Base-by-base conservation (phyloP, 371 early-diverging fungal genomes). In the Apophysomyces elegans region DNA sequence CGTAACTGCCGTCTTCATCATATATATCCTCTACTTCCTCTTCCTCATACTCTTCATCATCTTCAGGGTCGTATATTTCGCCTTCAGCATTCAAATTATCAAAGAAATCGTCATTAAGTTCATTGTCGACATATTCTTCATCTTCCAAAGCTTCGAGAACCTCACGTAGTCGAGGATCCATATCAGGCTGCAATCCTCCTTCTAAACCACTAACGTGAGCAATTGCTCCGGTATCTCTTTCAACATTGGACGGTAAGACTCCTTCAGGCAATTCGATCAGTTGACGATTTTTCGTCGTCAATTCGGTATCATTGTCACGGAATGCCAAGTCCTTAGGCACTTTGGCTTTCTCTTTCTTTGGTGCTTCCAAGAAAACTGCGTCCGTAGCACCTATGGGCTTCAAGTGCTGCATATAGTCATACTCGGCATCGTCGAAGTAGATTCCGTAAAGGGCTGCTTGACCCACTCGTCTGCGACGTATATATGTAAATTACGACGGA, bases 391-490 rank as follows among this genome's bases (percentile, higher is more conserved):
- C 97, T 12, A 97, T 94, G 14, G 86, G 79, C 58, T 88, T 89
- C 76, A 98, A 83, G 69, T 98, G 98, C 83, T 96, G 90, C 62
- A 89, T 83, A 77, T 98, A 98, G 76, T 98, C 95, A 74, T 97
- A 98, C 26, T 92, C 84, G 37, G 86, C 80, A 75, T 97, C 96
- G 62, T 92, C 91, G 75, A 90, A 94, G 67, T 87, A 92, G 63
- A 97, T 85, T 68, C 99, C 98, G 68, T 93, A 87, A 58, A 92
- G 71, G 4, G 96, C 92, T 7, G 95, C 93, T 67, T 86, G 75
- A 2, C 90, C 90, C 26, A 86, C 86, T 60, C 83, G 83, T 59
- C 89, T 89, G 63, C 26, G 12, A 58, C 59, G 5, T 32, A 41
- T 65, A 38, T 37, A 65, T 46, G 56, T 39, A 18, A 47, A 38